These are phyloP conservation scores for Claviceps purpurea DNA, from an alignment of 2,329 filamentous ascomycete genomes.

Conservation along the genomic window DNA sequence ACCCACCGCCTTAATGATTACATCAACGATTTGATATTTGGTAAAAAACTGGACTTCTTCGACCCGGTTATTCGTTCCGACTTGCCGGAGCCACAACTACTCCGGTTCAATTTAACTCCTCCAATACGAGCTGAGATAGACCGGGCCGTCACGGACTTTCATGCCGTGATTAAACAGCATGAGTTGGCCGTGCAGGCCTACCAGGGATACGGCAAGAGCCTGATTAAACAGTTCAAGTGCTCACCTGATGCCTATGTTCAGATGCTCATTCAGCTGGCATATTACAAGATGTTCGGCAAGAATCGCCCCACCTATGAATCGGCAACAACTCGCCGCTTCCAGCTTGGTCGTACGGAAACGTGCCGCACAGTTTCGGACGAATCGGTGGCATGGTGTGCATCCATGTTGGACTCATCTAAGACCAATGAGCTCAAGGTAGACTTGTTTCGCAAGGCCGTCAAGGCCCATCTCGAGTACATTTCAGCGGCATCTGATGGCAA, in stretches of 20 bases:
- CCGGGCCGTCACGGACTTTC: slow-evolving; percentile 66
- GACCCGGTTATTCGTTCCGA: slow-evolving; percentile 65
- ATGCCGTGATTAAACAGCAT: slow-evolving; percentile 68
- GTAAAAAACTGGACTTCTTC: slow-evolving; percentile 85
- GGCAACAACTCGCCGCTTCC: slow-evolving; percentile 86
- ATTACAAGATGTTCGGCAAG: slow-evolving; percentile 98
- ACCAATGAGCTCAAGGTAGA: slow-evolving; percentile 53
- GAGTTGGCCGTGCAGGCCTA: slow-evolving; percentile 90
- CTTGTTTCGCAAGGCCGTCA: slow-evolving; percentile 70
- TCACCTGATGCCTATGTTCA: slow-evolving; percentile 95
- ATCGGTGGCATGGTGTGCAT: slow-evolving; percentile 75
- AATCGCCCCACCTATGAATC: slow-evolving; percentile 97
- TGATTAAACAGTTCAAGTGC: slow-evolving; percentile 99
- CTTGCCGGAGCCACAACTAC: slow-evolving; percentile 63
- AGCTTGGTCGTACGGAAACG: slow-evolving; percentile 91
- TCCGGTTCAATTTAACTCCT: slow-evolving; percentile 67
- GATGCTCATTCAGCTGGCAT: slow-evolving; percentile 96
- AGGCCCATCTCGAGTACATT: slow-evolving; percentile 83
- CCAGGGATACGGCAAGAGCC: slow-evolving; percentile 92
- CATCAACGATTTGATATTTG: slow-evolving; percentile 80
- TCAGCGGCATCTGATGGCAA: slow-evolving; percentile 77
- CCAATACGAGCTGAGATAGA: slow-evolving; percentile 67
- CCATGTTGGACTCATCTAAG: slow-evolving; percentile 59
- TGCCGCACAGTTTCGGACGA: slow-evolving; percentile 88
- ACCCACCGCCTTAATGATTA: slow-evolving; percentile 96